Evolutionary conservation across 371 early-diverging fungal genomes (phyloP).

Genomic region (Blakeslea trispora): DNA sequence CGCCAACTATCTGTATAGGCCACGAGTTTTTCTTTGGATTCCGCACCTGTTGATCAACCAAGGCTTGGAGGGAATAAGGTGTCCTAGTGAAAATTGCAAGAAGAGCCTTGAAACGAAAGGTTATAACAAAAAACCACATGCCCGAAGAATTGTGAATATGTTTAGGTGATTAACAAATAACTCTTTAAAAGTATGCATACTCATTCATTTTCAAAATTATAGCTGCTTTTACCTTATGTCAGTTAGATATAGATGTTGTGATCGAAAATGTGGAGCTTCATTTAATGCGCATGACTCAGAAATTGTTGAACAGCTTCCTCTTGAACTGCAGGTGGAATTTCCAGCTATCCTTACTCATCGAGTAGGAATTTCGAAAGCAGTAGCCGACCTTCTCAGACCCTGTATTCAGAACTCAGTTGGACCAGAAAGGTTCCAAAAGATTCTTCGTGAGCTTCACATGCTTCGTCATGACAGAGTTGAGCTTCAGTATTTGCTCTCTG

Average conservation of each 20-base stretch:
- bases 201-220: neutral
- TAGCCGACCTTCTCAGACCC: conserved; percentile 16
- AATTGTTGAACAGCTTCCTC: conserved; percentile 16
- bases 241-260: conserved; percentile 6
- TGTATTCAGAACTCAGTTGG: conserved; percentile 17
- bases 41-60: neutral
- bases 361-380: conserved; percentile 18
- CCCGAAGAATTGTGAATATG: conserved; percentile 8
- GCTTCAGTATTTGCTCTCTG: neutral
- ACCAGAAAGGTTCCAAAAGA: conserved; percentile 9
- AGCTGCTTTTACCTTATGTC: conserved; percentile 26
- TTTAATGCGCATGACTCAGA: neutral
- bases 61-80: neutral
- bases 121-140: neutral
- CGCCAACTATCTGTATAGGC: conserved; percentile 1
- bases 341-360: conserved; percentile 22
- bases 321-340: conserved; percentile 18
- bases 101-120: conserved; percentile 4
- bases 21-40: conserved; percentile 8
- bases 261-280: neutral
- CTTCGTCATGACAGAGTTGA: neutral
- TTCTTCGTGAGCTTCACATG: conserved; percentile 20
- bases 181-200: too few relatives aligned
- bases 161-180: neutral
- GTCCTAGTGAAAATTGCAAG: neutral